Evolutionary conservation across 1,284 basidiomycete species (phyloP).

Genomic region (Cryptococcus maquisensis): DNA sequence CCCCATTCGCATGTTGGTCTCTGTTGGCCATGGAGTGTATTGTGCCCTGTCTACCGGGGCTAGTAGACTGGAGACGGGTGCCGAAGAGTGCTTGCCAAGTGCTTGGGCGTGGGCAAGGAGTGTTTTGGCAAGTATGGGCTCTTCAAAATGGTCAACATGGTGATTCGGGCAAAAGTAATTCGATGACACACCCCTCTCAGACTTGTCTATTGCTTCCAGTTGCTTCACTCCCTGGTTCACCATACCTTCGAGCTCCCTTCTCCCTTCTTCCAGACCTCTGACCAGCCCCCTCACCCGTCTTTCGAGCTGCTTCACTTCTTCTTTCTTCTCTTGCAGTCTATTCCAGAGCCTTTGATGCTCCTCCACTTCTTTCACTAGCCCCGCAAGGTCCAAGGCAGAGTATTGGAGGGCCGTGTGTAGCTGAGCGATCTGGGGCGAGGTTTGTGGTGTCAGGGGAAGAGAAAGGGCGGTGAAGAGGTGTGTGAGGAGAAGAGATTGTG

Average conservation of each 20-base stretch:
- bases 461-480: constrained; percentile 32
- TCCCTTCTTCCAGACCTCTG: constrained; percentile 23
- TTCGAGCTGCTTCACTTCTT: constrained; percentile 30
- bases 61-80: constrained; percentile 31
- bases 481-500: constrained; percentile 33
- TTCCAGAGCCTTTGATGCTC: constrained; percentile 32
- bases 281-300: constrained; percentile 19
- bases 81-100: constrained; percentile 33
- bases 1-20: constrained; percentile 40
- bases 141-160: constrained; percentile 10
- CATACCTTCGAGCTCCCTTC: constrained; percentile 32
- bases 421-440: background rate
- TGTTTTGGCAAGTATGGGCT: constrained; percentile 21
- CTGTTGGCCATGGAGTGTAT: constrained; percentile 40
- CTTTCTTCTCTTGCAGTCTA: constrained; percentile 20
- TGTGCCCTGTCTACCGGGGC: constrained; percentile 25
- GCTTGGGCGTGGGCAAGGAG: constrained; percentile 37
- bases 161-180: background rate
- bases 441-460: constrained; percentile 2
- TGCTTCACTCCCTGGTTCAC: constrained; percentile 23
- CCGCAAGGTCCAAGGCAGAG: constrained; percentile 20
- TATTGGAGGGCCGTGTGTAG: constrained; percentile 22
- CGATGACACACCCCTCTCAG: constrained; percentile 25
- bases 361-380: constrained; percentile 20
- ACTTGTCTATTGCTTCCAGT: constrained; percentile 25